These are phyloP conservation scores for Tuber microsphaerosporum DNA, from an alignment of 495 filamentous ascomycete species.

Conservation along the genomic window DNA sequence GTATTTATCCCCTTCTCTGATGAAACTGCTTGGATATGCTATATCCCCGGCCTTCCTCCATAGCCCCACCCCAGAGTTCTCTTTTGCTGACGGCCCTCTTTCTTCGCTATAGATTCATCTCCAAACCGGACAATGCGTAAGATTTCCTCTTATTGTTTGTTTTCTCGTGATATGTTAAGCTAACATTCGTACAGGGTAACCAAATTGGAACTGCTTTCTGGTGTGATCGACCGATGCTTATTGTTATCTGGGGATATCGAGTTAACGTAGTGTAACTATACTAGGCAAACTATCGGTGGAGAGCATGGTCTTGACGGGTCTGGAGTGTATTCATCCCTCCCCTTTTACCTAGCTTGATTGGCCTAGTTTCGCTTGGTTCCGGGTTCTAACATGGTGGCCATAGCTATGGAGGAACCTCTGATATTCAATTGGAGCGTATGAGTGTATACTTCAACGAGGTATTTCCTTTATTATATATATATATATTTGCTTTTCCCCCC, in stretches of 20 bases:
- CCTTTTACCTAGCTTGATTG: conserved; percentile 13
- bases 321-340: conserved; percentile 60
- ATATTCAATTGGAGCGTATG: conserved; percentile 99
- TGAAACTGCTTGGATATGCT: conserved; percentile 34
- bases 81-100: conserved; percentile 36
- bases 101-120: conserved; percentile 40
- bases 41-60: conserved; percentile 87
- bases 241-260: conserved; percentile 16
- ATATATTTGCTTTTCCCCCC: not conserved
- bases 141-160: conserved; percentile 42
- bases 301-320: conserved; percentile 97
- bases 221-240: conserved; percentile 47
- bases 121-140: conserved; percentile 55
- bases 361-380: conserved; percentile 12
- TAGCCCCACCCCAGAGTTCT: conserved; percentile 23
- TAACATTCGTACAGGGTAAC: conserved; percentile 61
- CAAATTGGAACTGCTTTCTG: conserved; percentile 99
- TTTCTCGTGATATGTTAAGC: conserved; percentile 40
- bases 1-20: conserved; percentile 46
- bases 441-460: conserved; percentile 99
- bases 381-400: conserved; percentile 25
- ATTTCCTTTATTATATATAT: conserved; percentile 33
- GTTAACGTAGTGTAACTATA: conserved; percentile 36
- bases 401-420: conserved; percentile 94
- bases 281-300: conserved; percentile 90